phyloP scores from a whole-genome alignment of 1,284 basidiomycete genomes.

The Leucoagaricus sp. region DNA sequence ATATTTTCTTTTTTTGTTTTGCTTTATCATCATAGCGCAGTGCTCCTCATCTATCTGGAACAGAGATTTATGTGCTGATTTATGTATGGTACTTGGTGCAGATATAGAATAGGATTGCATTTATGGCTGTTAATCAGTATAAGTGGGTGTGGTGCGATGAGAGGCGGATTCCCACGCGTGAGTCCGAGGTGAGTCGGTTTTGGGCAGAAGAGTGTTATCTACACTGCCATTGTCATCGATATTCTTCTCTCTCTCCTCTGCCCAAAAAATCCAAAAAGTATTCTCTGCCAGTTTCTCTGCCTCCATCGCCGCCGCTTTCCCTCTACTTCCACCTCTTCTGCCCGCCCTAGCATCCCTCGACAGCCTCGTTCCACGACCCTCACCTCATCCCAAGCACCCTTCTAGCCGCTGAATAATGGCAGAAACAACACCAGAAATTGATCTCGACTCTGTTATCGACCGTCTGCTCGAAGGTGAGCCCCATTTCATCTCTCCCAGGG shows the following conservation, averaged over 20 bases:
- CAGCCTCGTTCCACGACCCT: slow-evolving; percentile 13
- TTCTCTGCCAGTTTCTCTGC: slow-evolving; percentile 14
- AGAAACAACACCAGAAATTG: slow-evolving; percentile 73
- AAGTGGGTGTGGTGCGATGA: background rate
- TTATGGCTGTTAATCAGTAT: background rate
- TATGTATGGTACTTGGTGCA: background rate
- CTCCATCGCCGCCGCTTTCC: slow-evolving; percentile 5
- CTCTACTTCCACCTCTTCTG: background rate
- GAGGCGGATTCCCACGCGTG: slow-evolving; percentile 35
- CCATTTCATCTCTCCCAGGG: slow-evolving; percentile 27
- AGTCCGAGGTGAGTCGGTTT: slow-evolving; percentile 39
- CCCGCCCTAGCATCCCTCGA: slow-evolving; percentile 5
- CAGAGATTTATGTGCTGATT: background rate
- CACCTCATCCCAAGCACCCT: slow-evolving; percentile 18
- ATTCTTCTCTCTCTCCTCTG: slow-evolving; percentile 23
- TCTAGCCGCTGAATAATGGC: slow-evolving; percentile 26
- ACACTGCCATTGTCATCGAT: slow-evolving; percentile 46
- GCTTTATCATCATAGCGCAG: background rate
- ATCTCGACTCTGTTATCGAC: slow-evolving; percentile 98
- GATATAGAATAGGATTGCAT: background rate
- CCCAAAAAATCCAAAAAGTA: background rate
- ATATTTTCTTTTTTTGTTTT: background rate
- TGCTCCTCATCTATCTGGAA: background rate
- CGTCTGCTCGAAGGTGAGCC: slow-evolving; percentile 91
- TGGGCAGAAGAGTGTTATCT: slow-evolving; percentile 35